Evolutionary conservation across 176 grass and related monocot genomes (phyloP), one percentile per base, ranked within the genome.

Genomic region (Rhipidocladum racemiflorum): DNA sequence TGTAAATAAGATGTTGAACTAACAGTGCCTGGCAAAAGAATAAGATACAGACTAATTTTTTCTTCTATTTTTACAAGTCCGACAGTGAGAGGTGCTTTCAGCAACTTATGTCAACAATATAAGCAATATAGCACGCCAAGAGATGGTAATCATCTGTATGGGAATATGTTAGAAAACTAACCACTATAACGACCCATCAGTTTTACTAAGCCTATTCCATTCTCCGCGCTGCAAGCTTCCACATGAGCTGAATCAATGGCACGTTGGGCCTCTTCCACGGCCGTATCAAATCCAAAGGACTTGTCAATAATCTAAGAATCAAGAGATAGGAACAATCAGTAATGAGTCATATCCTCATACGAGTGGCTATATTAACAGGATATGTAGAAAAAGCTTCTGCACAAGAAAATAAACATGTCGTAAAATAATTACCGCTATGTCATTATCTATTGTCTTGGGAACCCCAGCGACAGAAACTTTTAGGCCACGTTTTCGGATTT

Each of bases 181-280:
- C 96, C 96, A 89, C 96, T 98, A 70, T 98, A 95, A 49, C 96
- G 96, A 70, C 96, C 96, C 96, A 95, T 98, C 78, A 98, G 77
- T 78, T 98, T 98, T 73, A 98, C 96, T 55, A 98, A 85, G 30
- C 96, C 96, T 84, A 98, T 98, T 64, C 96, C 96, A 48, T 98
- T 95, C 77, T 98, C 96, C 18, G 79, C 81, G 80, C 96, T 95
- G 84, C 84, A 91, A 79, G 90, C 90, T 86, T 98, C 96, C 83
- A 98, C 96, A 75, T 98, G 96, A 84, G 96, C 96, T 39, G 96
- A 84, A 88, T 98, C 89, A 89, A 98, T 98, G 39, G 96, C 96
- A 32, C 96, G 92, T 71, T 98, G 96, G 18, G 96, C 96, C 87
- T 98, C 96, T 87, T 94, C 93, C 44, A 98, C 96, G 8, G 96